phyloP scores from a whole-genome alignment of 495 filamentous ascomycete species.

The Penicillium cataractarum region DNA sequence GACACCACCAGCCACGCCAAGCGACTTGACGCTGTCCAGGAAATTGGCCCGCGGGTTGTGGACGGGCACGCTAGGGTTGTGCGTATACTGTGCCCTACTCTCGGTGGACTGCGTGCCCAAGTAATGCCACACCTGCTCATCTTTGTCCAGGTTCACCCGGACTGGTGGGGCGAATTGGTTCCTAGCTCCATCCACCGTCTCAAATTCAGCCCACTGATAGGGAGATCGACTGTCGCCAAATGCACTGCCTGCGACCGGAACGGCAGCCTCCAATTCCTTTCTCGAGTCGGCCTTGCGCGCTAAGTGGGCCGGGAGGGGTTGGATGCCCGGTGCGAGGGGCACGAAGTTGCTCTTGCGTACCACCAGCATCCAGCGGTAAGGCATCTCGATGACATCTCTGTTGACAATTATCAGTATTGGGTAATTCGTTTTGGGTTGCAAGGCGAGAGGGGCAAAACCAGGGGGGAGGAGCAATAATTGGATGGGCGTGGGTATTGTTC shows the following conservation, averaged over 20 bases:
- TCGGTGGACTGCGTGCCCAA: slow-evolving; percentile 87
- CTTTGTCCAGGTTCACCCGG: slow-evolving; percentile 66
- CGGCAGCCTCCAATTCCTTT: slow-evolving; percentile 51
- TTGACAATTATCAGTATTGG: slow-evolving; percentile 31
- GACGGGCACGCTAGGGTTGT: slow-evolving; percentile 64
- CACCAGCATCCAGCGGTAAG: slow-evolving; percentile 58
- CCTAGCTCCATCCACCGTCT: slow-evolving; percentile 54
- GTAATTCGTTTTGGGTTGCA: background rate
- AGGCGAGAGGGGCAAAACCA: background rate
- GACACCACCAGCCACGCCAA: slow-evolving; percentile 38
- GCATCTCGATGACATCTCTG: slow-evolving; percentile 57
- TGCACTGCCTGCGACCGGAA: slow-evolving; percentile 58
- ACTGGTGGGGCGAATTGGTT: slow-evolving; percentile 53
- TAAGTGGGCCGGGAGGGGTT: slow-evolving; percentile 62
- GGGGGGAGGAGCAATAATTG: background rate
- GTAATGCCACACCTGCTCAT: slow-evolving; percentile 87
- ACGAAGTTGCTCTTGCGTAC: slow-evolving; percentile 56
- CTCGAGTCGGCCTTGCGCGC: slow-evolving; percentile 50
- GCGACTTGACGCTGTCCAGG: slow-evolving; percentile 56
- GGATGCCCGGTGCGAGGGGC: slow-evolving; percentile 56
- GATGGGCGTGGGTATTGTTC: background rate
- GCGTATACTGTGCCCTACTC: slow-evolving; percentile 88
- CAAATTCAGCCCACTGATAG: slow-evolving; percentile 83
- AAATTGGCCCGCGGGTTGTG: slow-evolving; percentile 64
- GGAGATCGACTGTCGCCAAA: slow-evolving; percentile 60